Evolutionary conservation across 163 green algal genomes (phyloP), one percentile per base, ranked within the genome.

Genomic region (Trebouxiophyceae sp.): DNA sequence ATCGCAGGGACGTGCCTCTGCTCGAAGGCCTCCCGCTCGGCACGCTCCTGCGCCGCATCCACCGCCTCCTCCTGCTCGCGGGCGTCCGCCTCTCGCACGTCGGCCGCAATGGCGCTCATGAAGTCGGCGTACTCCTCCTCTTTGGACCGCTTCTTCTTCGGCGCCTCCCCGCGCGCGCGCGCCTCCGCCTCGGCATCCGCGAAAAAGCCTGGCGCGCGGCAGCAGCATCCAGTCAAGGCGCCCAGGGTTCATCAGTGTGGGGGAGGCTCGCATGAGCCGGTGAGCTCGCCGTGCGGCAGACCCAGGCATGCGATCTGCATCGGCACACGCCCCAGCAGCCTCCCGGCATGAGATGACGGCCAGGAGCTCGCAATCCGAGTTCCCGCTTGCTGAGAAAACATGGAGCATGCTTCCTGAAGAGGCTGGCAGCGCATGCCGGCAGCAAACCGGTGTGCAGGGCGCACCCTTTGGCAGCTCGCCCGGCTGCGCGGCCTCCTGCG

Each of bases 181-280:
- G 81, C 75, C 57, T 86, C 81, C 31, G 77, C 79, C 12, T 75
- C 71, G 47, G 78, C 81, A 77, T 85, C 71, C 33, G 77, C 69
- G 55, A 88, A 88, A 39, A 88, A 88, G 7, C 78, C 74, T 76
- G 75, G 8, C 39, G n/a, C n/a, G n/a, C n/a, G n/a, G n/a, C n/a
- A n/a, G n/a, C n/a, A n/a, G n/a, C 31, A 63, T 24, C 44, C n/a
- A n/a, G n/a, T n/a, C n/a, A n/a, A n/a, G n/a, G n/a, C n/a, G n/a
- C n/a, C n/a, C n/a, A n/a, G n/a, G n/a, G n/a, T n/a, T n/a, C n/a
- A n/a, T n/a, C n/a, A n/a, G n/a, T n/a, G n/a, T n/a, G n/a, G n/a
- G n/a, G n/a, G n/a, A n/a, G n/a, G n/a, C n/a, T n/a, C n/a, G n/a
- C n/a, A n/a, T n/a, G n/a, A n/a, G n/a, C n/a, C n/a, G n/a, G n/a